A percentile compares a stretch with the other conserved stretches of the same genome.
These are phyloP conservation scores for Cercospora canescens DNA, from an alignment of 2,329 filamentous ascomycete species.

Conservation along the genomic window DNA sequence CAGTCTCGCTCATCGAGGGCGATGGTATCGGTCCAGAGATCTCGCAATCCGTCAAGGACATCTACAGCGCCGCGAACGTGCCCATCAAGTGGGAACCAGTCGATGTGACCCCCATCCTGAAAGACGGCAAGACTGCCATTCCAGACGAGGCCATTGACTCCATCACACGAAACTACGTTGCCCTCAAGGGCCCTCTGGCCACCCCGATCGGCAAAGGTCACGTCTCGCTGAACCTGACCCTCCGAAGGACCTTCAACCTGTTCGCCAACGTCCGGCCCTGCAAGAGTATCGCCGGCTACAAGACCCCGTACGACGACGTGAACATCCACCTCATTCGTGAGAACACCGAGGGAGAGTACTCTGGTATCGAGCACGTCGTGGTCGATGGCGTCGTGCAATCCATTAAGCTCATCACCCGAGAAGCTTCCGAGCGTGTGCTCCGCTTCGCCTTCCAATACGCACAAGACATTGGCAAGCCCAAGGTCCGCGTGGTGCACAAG, in stretches of 20 bases:
- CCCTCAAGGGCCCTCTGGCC: conserved; percentile 96
- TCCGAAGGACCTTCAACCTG: conserved; percentile 98
- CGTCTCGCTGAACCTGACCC: conserved; percentile 97
- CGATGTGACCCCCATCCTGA: conserved; percentile 90
- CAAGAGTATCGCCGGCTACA: conserved; percentile 94
- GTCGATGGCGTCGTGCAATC: conserved; percentile 97
- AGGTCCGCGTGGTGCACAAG: conserved; percentile 99
- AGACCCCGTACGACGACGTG: conserved; percentile 96
- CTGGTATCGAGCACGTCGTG: conserved; percentile 96
- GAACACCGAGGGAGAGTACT: conserved; percentile 99
- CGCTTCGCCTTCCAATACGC: conserved; percentile 99
- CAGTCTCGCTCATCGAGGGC: conserved; percentile 96
- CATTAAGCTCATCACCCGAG: conserved; percentile 98
- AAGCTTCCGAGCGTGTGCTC: conserved; percentile 92
- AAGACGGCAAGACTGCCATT: conserved; percentile 94
- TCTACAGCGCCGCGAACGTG: conserved; percentile 93
- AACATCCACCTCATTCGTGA: conserved; percentile 98
- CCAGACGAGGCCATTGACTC: conserved; percentile 90
- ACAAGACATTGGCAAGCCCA: conserved; percentile 86
- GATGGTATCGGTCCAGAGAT: conserved; percentile 98
- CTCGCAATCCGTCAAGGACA: conserved; percentile 96
- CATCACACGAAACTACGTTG: conserved; percentile 93
- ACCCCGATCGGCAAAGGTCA: conserved; percentile 98
- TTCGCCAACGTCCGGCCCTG: conserved; percentile 99
- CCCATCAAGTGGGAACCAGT: conserved; percentile 97